phyloP scores from a whole-genome alignment of 2,329 filamentous ascomycete genomes.

The Simplicillium sp. region DNA sequence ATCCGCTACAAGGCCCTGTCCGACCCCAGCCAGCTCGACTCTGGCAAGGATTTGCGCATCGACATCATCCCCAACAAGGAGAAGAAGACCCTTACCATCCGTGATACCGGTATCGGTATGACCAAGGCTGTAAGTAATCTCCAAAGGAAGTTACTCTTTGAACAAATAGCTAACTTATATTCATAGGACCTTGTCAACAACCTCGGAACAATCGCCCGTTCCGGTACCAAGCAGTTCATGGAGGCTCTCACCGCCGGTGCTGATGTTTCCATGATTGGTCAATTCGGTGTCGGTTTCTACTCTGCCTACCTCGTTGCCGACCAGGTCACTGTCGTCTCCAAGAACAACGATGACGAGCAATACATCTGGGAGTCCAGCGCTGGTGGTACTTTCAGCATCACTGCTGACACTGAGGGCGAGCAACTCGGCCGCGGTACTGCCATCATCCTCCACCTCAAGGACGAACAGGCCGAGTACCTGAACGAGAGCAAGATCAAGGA shows the following conservation, averaged over 20 bases:
- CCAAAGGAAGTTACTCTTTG: not conserved
- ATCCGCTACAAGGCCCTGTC: slow-evolving; percentile 98
- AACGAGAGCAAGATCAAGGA: slow-evolving; percentile 99
- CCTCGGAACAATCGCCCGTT: slow-evolving; percentile 97
- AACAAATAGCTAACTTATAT: slow-evolving; percentile 23
- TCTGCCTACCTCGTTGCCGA: slow-evolving; percentile 99
- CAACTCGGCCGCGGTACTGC: slow-evolving; percentile 89
- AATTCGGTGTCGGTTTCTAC: slow-evolving; percentile 99
- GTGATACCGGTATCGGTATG: slow-evolving; percentile 98
- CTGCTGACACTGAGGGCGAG: slow-evolving; percentile 82
- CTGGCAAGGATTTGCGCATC: slow-evolving; percentile 95
- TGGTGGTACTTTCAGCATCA: slow-evolving; percentile 94
- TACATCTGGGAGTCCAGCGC: slow-evolving; percentile 99
- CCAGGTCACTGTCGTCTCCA: slow-evolving; percentile 89
- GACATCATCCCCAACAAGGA: slow-evolving; percentile 98
- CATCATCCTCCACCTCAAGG: slow-evolving; percentile 98
- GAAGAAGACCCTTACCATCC: slow-evolving; percentile 94
- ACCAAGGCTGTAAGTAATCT: slow-evolving; percentile 94
- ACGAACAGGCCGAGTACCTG: slow-evolving; percentile 96
- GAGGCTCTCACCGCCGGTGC: slow-evolving; percentile 96
- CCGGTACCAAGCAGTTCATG: slow-evolving; percentile 99
- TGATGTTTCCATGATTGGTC: slow-evolving; percentile 99
- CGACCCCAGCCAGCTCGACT: slow-evolving; percentile 93
- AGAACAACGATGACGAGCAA: slow-evolving; percentile 99
- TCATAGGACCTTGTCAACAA: slow-evolving; percentile 94